Base-by-base conservation (phyloP, 345 rosid species). In the Eucalyptus polybractea region DNA sequence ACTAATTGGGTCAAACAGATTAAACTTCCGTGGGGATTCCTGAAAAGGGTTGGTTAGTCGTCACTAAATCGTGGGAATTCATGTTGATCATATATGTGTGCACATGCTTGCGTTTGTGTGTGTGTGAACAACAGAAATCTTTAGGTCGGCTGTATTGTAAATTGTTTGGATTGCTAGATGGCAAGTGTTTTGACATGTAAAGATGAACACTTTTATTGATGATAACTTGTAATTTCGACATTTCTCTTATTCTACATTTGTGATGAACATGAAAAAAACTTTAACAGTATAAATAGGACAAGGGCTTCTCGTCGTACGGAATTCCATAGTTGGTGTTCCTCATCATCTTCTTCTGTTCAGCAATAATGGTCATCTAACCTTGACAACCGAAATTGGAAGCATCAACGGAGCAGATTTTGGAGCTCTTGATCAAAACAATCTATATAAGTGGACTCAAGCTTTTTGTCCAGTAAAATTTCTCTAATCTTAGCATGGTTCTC, bases 401-500 rank as follows among this genome's bases (percentile, higher is more conserved):
- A 80, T 56, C 86, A 86, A 47, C 14, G 69, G 25, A 89, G 11
- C 33, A 91, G 67, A 50, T 19, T n/a, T 50, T 88, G 88, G 42
- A 89, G 89, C 54, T 88, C 80, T 47, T 89, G 37, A 8, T 86
- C 87, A 27, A 91, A 89, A 44, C 29, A 60, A 87, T 94, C 91
- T 29, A 92, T 69, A 44, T 93, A 94, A 14, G 88, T 89, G 13
- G 76, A 50, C 62, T 92, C 92, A 47, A 93, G 87, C 9, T 88
- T 92, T 60, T 88, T 6, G 29, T 85, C 89, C 42, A 88, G 87
- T 27, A 91, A 27, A 37, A 91, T 54, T 24, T 93, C 91, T 50
- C 91, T 88, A 86, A 88, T 87, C 40, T 67, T 90, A 14, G 86
- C 81, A 90, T 89, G 94, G 72, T 93, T 94, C n/a, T 12, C 67